Evolutionary conservation across 768 basidiomycete species (phyloP).

Genomic region (Calocybe indica): DNA sequence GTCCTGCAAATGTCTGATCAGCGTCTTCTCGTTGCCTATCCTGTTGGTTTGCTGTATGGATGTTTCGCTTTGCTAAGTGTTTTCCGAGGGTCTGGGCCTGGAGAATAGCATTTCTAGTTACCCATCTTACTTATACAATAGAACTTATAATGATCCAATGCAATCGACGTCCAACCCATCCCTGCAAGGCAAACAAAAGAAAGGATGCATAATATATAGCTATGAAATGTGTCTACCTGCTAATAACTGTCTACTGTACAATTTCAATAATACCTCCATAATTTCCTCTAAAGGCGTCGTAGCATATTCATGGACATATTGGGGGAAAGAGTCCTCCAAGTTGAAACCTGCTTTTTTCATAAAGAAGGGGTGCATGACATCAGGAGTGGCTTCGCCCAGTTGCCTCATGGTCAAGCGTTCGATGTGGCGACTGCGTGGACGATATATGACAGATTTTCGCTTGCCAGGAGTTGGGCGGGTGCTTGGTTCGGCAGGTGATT

Average conservation of each 20-base stretch:
- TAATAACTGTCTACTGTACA: slow-evolving; percentile 72
- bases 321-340: slow-evolving; percentile 78
- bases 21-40: slow-evolving; percentile 92
- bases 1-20: slow-evolving; percentile 96
- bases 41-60: slow-evolving; percentile 88
- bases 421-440: slow-evolving; percentile 54
- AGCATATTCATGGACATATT: slow-evolving; percentile 84
- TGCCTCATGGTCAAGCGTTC: slow-evolving; percentile 82
- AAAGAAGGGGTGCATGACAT: slow-evolving; percentile 84
- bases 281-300: slow-evolving; percentile 80
- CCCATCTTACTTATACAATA: not conserved
- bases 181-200: too few relatives aligned
- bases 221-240: slow-evolving; percentile 14
- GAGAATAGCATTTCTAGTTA: slow-evolving; percentile 14
- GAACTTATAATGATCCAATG: not conserved
- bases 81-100: slow-evolving; percentile 49
- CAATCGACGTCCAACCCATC: too few relatives aligned
- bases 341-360: slow-evolving; percentile 83
- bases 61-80: slow-evolving; percentile 92
- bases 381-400: slow-evolving; percentile 83
- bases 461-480: slow-evolving; percentile 12
- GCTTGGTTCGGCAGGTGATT: slow-evolving; percentile 8
- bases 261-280: slow-evolving; percentile 68
- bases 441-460: slow-evolving; percentile 39
- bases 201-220: too few relatives aligned